Evolutionary conservation across 176 grass and related monocot species (phyloP).

Genomic region (Pharus latifolius): DNA sequence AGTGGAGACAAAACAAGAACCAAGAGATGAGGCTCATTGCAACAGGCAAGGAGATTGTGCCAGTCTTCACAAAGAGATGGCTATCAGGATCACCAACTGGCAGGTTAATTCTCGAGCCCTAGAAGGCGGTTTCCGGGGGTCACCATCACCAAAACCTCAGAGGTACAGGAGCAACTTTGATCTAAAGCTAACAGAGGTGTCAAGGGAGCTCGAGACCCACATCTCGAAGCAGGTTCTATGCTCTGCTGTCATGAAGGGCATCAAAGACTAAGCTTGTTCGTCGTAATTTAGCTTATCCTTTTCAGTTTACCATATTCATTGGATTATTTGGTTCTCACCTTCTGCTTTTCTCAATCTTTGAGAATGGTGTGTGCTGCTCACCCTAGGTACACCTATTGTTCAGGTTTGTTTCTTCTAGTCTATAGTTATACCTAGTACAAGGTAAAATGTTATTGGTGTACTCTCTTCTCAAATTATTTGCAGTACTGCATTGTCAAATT

Average conservation of each 20-base stretch:
- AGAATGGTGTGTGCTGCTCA: conserved; percentile 31
- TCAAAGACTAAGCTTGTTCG: conserved; percentile 47
- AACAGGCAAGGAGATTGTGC: conserved; percentile 38
- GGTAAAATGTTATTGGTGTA: background rate
- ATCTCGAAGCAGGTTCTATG: conserved; percentile 76
- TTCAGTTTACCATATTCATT: background rate
- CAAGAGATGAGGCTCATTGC: conserved; percentile 27
- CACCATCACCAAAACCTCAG: conserved; percentile 53
- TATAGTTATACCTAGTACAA: too few relatives aligned
- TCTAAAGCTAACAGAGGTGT: conserved; percentile 57
- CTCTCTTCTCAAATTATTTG: background rate
- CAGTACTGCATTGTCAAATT: background rate
- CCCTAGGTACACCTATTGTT: conserved; percentile 10
- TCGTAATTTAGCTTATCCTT: conserved; percentile 1
- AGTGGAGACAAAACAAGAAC: conserved; percentile 69
- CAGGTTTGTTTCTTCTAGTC: background rate
- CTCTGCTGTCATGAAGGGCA: conserved; percentile 55
- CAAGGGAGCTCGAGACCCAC: conserved; percentile 75
- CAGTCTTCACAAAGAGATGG: conserved; percentile 50
- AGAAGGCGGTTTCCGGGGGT: conserved; percentile 78
- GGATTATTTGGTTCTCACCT: background rate
- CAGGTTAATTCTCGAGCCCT: conserved; percentile 56
- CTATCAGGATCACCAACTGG: conserved; percentile 44
- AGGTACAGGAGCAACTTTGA: conserved; percentile 71
- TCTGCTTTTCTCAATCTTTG: conserved; percentile 25